phyloP scores from a whole-genome alignment of 352 stramenopile genomes.

The Elongisporangium anandrum region DNA sequence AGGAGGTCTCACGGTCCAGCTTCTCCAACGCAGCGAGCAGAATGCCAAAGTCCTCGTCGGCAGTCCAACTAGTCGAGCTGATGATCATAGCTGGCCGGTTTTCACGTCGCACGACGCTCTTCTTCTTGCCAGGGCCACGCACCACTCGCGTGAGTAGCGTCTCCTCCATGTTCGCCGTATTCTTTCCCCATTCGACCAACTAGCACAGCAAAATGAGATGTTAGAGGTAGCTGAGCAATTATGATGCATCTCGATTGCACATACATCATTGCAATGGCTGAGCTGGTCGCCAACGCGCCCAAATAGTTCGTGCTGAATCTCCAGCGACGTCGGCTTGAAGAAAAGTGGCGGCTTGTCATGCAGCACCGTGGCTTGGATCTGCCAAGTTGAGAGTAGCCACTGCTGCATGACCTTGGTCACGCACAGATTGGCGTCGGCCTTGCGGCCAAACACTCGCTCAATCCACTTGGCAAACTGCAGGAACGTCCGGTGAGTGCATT shows the following conservation, averaged over 20 bases:
- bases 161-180: constrained; percentile 30
- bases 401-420: constrained; percentile 95
- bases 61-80: constrained; percentile 98
- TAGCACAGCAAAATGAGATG: constrained; percentile 1
- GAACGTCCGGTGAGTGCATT: background rate
- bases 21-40: constrained; percentile 90
- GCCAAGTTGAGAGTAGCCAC: constrained; percentile 91
- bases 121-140: constrained; percentile 18
- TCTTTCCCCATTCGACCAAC: constrained; percentile 31
- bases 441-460: constrained; percentile 87
- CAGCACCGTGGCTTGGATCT: constrained; percentile 84
- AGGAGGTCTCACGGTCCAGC: constrained; percentile 53
- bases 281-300: constrained; percentile 66
- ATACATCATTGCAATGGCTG: constrained; percentile 67
- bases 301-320: constrained; percentile 91
- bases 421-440: constrained; percentile 94
- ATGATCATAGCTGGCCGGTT: constrained; percentile 74
- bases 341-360: constrained; percentile 95
- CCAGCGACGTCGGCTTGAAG: constrained; percentile 86
- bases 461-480: constrained; percentile 73
- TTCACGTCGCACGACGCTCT: constrained; percentile 29
- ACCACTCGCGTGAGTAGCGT: constrained; percentile 58
- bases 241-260: constrained; percentile 2
- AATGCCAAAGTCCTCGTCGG: constrained; percentile 99
- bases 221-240: background rate